Evolutionary conservation across 1,284 basidiomycete genomes (phyloP), one percentile per base, ranked within the genome.

Genomic region (Macrocybe sp.): DNA sequence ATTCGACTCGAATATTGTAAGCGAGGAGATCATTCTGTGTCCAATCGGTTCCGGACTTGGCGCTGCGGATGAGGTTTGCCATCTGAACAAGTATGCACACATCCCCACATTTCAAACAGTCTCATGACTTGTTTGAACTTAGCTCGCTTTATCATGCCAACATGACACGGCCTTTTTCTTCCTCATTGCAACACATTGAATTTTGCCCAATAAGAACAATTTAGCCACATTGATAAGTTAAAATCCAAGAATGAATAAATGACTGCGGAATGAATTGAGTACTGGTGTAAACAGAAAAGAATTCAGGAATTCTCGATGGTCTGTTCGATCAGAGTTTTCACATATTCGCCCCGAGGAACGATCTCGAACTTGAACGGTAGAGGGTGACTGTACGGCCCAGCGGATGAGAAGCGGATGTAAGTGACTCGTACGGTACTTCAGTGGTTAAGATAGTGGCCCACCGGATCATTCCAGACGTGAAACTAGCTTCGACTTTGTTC

Each of bases 391-490:
- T n/a, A 30, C 14, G 31, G n/a, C n/a, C n/a, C n/a, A n/a, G n/a
- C n/a, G n/a, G n/a, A n/a, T n/a, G n/a, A n/a, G n/a, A n/a, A n/a
- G 28, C 22, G 22, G 22, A 22, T 22, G 22, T 22, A 22, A 22
- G 22, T 22, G 4, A 22, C 22, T 41, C 36, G 22, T 34, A 8
- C 33, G 9, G 38, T 38, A 34, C 29, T 7, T 28, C 33, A 37
- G 2, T 2, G 37, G 14, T 10, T 34, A 39, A 22, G 30, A 35
- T 6, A 8, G 12, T 33, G 16, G 56, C 66, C 47, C 45, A 75
- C 74, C 69, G 69, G 45, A 76, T 73, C 66, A 76, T 64, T 6
- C 70, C 74, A 7, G 71, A 72, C 6, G 70, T 63, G 44, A 75
- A 76, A 2, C 56, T 60, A 3, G 70, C 64, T 39, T 61, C 58